These are phyloP conservation scores for Vitis cinerea DNA, from an alignment of 164 flowering plant genomes.

Conservation along the genomic window DNA sequence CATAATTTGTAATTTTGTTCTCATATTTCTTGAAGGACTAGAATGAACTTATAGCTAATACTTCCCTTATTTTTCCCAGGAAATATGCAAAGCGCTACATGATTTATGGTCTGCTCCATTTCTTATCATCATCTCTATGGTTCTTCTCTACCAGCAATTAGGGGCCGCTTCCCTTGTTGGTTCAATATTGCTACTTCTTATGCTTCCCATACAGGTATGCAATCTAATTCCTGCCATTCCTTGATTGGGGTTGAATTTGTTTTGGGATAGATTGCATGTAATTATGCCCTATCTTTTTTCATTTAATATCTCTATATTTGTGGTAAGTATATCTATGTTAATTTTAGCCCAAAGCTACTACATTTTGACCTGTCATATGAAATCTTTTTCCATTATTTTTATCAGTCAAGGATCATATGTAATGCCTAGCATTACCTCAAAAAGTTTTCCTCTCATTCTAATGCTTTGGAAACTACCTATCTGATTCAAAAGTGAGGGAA, in stretches of 20 bases:
- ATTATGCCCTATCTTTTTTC: background rate
- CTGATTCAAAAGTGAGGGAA: no score
- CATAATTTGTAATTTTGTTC: no score
- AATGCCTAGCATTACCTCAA: no score
- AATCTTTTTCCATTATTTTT: no score
- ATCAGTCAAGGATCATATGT: no score
- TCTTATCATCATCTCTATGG: constrained; percentile 71
- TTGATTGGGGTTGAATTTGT: background rate
- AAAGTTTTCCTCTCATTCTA: no score
- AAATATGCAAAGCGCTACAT: constrained; percentile 87
- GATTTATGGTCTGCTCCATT: constrained; percentile 98
- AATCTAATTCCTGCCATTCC: background rate
- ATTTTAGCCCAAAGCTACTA: no score
- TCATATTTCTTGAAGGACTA: no score
- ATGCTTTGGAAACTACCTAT: no score
- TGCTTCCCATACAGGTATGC: constrained; percentile 93
- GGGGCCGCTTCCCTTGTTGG: constrained; percentile 90
- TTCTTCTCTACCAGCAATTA: constrained; percentile 76
- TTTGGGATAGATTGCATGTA: no score
- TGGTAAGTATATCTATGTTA: background rate
- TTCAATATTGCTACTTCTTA: constrained; percentile 65
- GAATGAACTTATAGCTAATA: no score
- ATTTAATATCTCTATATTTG: background rate
- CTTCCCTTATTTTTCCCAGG: constrained; percentile 40
- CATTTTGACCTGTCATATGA: no score